These are phyloP conservation scores for Vicia villosa DNA, from an alignment of 306 rosid species.

Conservation along the genomic window DNA sequence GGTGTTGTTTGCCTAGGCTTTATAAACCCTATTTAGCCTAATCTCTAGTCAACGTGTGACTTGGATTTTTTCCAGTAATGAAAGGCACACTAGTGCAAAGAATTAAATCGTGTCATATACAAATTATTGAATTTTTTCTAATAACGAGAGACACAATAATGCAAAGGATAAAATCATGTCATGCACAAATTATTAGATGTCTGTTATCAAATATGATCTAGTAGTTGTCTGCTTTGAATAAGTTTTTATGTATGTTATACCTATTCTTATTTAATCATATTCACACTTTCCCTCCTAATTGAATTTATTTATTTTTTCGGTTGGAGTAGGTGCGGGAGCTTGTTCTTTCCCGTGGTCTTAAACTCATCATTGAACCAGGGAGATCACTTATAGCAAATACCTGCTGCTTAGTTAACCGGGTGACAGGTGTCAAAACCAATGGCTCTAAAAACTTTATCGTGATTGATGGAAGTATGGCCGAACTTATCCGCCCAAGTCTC, in stretches of 20 bases:
- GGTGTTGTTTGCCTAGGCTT: not conserved
- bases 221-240: not conserved
- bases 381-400: conserved; percentile 96
- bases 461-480: conserved; percentile 98
- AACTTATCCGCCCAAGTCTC: conserved; percentile 97
- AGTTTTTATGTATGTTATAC: not conserved
- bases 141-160: too few relatives aligned
- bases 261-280: conserved; percentile 5
- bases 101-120: too few relatives aligned
- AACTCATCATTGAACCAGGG: conserved; percentile 96
- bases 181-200: not conserved
- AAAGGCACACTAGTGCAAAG: too few relatives aligned
- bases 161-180: not conserved
- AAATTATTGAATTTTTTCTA: not conserved
- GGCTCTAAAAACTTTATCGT: conserved; percentile 92
- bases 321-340: conserved; percentile 72
- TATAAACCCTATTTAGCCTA: not conserved
- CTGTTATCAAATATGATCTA: not conserved
- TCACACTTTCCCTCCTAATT: conserved; percentile 9
- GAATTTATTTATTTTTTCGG: not conserved
- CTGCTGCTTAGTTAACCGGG: conserved; percentile 89
- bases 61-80: too few relatives aligned
- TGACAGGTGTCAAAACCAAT: conserved; percentile 92
- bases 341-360: conserved; percentile 77
- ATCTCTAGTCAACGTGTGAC: not conserved